Evolutionary conservation across 78 protist genomes (phyloP), one percentile per base, ranked within the genome.

Genomic region (Planoprotostelium fungivorum): DNA sequence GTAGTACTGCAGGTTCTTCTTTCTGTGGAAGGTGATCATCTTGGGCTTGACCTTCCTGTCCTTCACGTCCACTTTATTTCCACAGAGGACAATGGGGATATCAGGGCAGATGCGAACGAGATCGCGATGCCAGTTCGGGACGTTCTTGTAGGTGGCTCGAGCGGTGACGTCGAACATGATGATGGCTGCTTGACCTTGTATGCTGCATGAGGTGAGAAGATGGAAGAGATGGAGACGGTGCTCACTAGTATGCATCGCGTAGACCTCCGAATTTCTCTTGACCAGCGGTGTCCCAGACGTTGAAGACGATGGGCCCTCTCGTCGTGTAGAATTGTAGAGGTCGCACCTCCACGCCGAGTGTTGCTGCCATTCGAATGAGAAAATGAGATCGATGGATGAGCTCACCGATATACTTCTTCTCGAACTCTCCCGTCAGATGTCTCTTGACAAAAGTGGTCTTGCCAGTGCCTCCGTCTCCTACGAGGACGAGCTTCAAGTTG

Each of bases 111-210:
- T 99, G 34, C 99, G 95, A 29, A 85, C 88, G 23, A 99, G 88
- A 88, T 98, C 99, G 37, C 97, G 86, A 93, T 98, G 96, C 99
- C 99, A 99, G 91, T 86, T 96, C 83, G 98, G 97, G 34, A 98
- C 98, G 93, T 92, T 94, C 93, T 96, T 95, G 98, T 99, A 99
- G 28, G 99, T 96, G 51, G 88, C 73, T 31, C 98, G 96, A 5
- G 98, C 93, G 9, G 99, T 99, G 31, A 99, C 99, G 83, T 99
- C 99, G 92, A 99, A 99, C 99, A 99, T 98, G 93, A 99, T 95
- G 90, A 99, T 97, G 37, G 99, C 99, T 84, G 97, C 90, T 83
- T 97, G 94, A 31, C 97, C 98, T 38, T 96, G 89, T 36, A 88
- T 87, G 92, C 88, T 87, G 34, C 5, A 51, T 51, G 73, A 16